Evolutionary conservation across 164 flowering plant genomes (phyloP).

Genomic region (Stephania japonica): DNA sequence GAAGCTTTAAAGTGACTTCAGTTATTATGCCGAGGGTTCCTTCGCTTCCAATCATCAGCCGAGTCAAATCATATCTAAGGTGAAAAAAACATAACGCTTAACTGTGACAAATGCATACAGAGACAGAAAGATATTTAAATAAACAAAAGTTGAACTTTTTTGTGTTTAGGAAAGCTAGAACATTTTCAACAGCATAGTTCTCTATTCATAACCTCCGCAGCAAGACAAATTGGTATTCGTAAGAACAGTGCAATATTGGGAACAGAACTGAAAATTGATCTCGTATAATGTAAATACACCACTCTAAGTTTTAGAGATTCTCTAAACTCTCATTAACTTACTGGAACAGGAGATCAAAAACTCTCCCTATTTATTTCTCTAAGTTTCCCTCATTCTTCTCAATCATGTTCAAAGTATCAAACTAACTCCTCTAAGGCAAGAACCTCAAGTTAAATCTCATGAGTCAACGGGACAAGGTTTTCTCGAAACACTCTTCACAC

Average conservation of each 20-base stretch:
- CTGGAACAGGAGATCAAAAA: background rate
- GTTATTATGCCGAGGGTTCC: slow-evolving; percentile 95
- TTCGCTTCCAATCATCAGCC: slow-evolving; percentile 96
- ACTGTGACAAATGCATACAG: background rate
- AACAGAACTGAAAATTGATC: background rate
- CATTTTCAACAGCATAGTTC: background rate
- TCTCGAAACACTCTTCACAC: background rate
- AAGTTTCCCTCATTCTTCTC: background rate
- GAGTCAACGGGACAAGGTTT: background rate
- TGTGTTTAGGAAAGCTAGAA: background rate
- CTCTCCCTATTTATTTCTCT: background rate
- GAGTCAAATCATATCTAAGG: slow-evolving; percentile 86
- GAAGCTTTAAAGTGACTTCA: slow-evolving; percentile 87
- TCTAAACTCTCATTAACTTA: background rate
- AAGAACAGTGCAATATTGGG: background rate
- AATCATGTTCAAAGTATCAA: too few relatives aligned
- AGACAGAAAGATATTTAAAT: too few relatives aligned
- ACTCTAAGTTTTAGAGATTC: background rate
- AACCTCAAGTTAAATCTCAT: background rate
- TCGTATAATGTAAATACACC: background rate
- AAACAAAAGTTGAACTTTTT: too few relatives aligned
- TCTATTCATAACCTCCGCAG: background rate
- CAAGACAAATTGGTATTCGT: background rate
- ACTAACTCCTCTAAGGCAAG: background rate
- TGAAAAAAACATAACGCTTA: background rate